Conservation (phyloP, 208 protist genomes). For the Leishmania arabica region DNA sequence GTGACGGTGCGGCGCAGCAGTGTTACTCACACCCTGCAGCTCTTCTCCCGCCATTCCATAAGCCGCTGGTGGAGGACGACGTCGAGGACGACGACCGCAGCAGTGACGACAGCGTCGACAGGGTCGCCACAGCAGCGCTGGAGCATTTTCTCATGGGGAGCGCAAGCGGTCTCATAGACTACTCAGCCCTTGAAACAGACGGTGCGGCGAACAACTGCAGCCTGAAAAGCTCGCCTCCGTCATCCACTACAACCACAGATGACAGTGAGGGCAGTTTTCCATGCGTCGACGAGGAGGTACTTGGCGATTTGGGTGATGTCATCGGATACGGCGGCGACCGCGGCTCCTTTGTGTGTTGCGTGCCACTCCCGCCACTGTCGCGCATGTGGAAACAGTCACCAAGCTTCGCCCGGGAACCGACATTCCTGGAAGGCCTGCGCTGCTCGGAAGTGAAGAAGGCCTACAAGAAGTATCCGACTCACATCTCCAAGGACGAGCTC, state of each 20-base stretch:
- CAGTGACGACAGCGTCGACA: not conserved
- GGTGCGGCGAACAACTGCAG: not conserved
- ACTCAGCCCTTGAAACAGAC: not conserved
- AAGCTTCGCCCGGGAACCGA: not conserved
- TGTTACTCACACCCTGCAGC: not conserved
- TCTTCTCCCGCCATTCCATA: not conserved
- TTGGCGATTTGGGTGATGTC: slow-evolving; percentile 28
- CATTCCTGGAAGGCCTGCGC: not conserved
- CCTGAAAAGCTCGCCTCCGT: not conserved
- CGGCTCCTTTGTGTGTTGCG: slow-evolving; percentile 70
- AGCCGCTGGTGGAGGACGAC: slow-evolving; percentile 33
- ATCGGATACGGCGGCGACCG: slow-evolving; percentile 78
- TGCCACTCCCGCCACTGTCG: slow-evolving; percentile 22
- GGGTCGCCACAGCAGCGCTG: not conserved
- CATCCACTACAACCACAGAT: not conserved
- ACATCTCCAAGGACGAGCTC: slow-evolving; percentile 38
- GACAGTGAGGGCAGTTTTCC: slow-evolving; percentile 9
- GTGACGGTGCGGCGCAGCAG: not conserved
- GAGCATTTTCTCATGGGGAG: slow-evolving; percentile 13
- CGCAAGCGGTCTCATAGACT: not conserved
- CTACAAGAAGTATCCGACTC: slow-evolving; percentile 45
- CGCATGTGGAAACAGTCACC: not conserved
- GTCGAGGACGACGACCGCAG: slow-evolving; percentile 10
- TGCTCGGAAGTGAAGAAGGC: slow-evolving; percentile 4
- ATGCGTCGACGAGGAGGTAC: slow-evolving; percentile 14